These are phyloP conservation scores for Phytopythium boreale DNA, from an alignment of 352 stramenopile species.

Conservation along the genomic window DNA sequence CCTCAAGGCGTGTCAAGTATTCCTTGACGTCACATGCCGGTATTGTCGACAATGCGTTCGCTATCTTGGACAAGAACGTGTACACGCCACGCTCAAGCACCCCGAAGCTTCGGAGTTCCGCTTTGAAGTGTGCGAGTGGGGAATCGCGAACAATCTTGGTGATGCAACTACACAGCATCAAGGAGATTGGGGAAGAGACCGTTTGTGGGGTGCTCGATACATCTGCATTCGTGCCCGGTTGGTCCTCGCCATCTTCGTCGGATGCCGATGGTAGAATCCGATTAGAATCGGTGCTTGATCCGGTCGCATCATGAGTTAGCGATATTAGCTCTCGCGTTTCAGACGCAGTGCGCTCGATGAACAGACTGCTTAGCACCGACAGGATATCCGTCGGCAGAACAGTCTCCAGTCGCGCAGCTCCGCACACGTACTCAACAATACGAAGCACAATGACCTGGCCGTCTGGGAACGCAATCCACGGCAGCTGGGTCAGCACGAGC, in stretches of 20 bases:
- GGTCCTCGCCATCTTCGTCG: not conserved
- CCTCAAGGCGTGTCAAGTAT: constrained; percentile 28
- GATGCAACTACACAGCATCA: constrained; percentile 54
- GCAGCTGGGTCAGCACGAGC: constrained; percentile 64
- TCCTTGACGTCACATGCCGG: constrained; percentile 10
- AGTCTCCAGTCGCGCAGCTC: constrained; percentile 38
- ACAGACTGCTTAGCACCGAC: constrained; percentile 56
- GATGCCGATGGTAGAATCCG: not conserved
- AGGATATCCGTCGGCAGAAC: constrained; percentile 56
- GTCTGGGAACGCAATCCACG: constrained; percentile 48
- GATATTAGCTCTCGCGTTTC: constrained; percentile 20
- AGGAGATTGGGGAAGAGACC: constrained; percentile 14
- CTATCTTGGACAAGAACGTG: constrained; percentile 43
- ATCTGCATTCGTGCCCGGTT: no score
- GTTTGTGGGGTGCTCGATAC: not conserved
- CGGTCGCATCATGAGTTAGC: not conserved
- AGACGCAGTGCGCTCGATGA: constrained; percentile 40
- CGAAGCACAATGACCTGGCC: constrained; percentile 66
- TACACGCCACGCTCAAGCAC: constrained; percentile 68
- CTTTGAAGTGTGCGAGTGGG: constrained; percentile 28
- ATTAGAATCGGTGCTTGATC: not conserved
- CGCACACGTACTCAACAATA: constrained; percentile 79
- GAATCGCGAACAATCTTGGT: constrained; percentile 56
- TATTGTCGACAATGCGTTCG: constrained; percentile 31
- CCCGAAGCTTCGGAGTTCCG: constrained; percentile 52